phyloP scores from a whole-genome alignment of 257 asterid species.

The Fraxinus cuspidata region DNA sequence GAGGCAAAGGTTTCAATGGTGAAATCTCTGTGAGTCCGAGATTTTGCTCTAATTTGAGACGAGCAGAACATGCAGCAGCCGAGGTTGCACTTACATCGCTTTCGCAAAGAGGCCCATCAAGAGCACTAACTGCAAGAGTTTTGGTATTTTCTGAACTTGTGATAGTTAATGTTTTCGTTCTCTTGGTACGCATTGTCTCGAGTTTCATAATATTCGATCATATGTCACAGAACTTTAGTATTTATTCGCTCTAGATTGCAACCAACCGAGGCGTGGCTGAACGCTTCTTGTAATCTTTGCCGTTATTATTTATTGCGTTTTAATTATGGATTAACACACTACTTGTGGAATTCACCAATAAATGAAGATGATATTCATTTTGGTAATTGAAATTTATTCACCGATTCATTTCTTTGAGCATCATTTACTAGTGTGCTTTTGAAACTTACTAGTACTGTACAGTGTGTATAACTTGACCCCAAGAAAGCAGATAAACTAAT shows the following conservation, averaged over 20 bases:
- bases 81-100: constrained; percentile 56
- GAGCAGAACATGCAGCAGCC: constrained; percentile 65
- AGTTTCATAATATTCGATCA: neutral
- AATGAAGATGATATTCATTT: too few relatives aligned
- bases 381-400: neutral
- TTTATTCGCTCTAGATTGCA: neutral
- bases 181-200: neutral
- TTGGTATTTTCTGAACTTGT: constrained; percentile 35
- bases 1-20: constrained; percentile 51
- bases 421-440: too few relatives aligned
- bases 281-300: too few relatives aligned
- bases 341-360: too few relatives aligned
- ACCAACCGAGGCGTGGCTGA: too few relatives aligned
- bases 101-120: constrained; percentile 53
- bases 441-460: too few relatives aligned
- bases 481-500: too few relatives aligned
- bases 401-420: too few relatives aligned
- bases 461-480: too few relatives aligned
- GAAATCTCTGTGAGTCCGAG: constrained; percentile 35
- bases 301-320: too few relatives aligned
- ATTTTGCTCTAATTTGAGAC: constrained; percentile 47
- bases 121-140: constrained; percentile 52
- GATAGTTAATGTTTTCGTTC: neutral
- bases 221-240: too few relatives aligned
- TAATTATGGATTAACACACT: too few relatives aligned